Base-by-base conservation (phyloP, 805 yeast genomes). In the Ogataea ramenticola region DNA sequence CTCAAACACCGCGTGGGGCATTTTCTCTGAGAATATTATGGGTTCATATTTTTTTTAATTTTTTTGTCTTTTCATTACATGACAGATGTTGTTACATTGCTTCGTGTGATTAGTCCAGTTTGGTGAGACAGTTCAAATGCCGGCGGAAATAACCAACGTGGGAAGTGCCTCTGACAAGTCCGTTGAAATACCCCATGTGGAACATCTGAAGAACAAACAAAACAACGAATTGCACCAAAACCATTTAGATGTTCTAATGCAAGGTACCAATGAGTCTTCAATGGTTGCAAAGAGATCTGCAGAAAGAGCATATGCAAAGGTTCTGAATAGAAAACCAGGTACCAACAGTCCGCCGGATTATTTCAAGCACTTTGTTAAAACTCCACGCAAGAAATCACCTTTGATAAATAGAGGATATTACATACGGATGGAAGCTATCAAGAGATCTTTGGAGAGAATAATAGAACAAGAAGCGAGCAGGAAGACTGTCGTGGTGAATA, bases 391-490 rank as follows among this genome's bases (percentile, higher is more conserved):
- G 57, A 65, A 95, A 39, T 80, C 91, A 0, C 95, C 95, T 0
- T 80, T 85, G 4, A 84, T 86, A 33, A 86, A 86, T 54, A 65
- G 95, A 51, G 95, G 95, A 0, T 86, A 86, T 60, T 86, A 93
- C 90, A 66, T 83, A 11, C 67, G 95, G 46, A 79, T 86, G 79
- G 79, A 81, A 52, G 77, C 86, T 3, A 80, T 86, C 41, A 71
- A 76, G 47, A 67, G 68, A 36, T 61, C 76, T 34, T 66, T 85
- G 14, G 62, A 67, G 24, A 62, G 70, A 22, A 76, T 85, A n/a
- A 57, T 74, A 2, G 41, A 53, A 10, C 57, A 63, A 21, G 57
- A 49, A 3, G 46, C 45, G 3, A 46, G 52, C 5, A 51, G 49
- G 12, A 46, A 55, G 4, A 41, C 39, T 6, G 56, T 64, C 12